phyloP scores from a whole-genome alignment of 225 moss, liverwort and hornwort species.

The Asterella californica region DNA sequence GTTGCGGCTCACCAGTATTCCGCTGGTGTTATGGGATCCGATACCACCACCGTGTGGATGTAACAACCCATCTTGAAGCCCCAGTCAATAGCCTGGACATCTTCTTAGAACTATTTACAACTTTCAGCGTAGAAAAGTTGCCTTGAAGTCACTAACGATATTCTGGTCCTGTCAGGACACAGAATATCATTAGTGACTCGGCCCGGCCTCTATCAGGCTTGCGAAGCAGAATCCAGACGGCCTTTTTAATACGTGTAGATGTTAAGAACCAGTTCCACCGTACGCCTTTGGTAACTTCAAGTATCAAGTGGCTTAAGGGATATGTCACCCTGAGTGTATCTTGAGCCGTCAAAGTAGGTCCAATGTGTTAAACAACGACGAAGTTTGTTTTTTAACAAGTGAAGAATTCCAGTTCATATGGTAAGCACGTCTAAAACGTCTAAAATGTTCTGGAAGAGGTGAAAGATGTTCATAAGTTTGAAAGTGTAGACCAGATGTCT shows the following conservation, averaged over 20 bases:
- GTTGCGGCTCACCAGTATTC: not conserved
- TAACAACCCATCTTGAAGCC: not conserved
- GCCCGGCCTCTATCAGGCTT: not conserved
- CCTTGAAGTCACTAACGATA: not conserved
- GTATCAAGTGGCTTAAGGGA: not conserved
- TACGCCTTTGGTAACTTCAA: not conserved
- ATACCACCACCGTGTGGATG: not conserved
- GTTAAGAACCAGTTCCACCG: not conserved
- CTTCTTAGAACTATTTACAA: not conserved
- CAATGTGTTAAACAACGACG: no score
- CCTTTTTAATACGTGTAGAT: not conserved
- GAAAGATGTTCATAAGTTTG: no score
- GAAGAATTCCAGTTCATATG: no score
- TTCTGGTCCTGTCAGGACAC: not conserved
- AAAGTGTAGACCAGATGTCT: no score
- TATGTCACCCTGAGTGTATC: not conserved
- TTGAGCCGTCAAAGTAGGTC: not conserved
- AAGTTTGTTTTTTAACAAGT: no score
- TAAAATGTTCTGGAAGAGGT: no score
- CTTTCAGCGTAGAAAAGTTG: not conserved
- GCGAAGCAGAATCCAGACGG: not conserved
- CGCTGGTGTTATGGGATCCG: not conserved
- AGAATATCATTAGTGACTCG: no score
- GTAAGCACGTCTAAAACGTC: no score
- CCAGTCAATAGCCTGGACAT: not conserved